Evolutionary conservation across 139 green algal species (phyloP).

Genomic region (Chlamydomonas incerta): DNA sequence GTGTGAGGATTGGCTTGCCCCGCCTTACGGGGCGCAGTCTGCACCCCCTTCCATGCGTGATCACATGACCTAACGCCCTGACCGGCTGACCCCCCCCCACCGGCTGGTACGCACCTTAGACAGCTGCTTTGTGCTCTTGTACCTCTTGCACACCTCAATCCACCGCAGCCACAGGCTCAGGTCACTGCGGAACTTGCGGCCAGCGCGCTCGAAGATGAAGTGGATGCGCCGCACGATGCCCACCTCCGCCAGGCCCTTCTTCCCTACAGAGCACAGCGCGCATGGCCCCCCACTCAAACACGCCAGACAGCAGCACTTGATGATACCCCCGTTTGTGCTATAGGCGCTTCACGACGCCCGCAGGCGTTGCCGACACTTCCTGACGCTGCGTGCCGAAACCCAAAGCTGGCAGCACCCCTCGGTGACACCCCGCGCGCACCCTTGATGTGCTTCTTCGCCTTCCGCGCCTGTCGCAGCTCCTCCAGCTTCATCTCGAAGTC

Average conservation of each 20-base stretch:
- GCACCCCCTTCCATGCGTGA: no score
- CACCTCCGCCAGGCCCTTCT: slow-evolving; percentile 74
- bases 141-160: slow-evolving; percentile 82
- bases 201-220: slow-evolving; percentile 92
- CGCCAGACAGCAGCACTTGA: no score
- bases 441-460: background rate
- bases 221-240: slow-evolving; percentile 81
- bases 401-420: no score
- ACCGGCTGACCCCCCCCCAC: background rate
- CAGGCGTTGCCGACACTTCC: no score
- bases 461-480: slow-evolving; percentile 62
- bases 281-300: background rate
- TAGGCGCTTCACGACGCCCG: no score
- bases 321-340: no score
- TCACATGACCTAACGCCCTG: no score
- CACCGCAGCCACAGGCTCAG: slow-evolving; percentile 88
- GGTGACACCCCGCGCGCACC: no score
- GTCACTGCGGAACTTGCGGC: slow-evolving; percentile 91
- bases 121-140: slow-evolving; percentile 69
- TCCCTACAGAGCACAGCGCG: slow-evolving; percentile 37
- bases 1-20: no score
- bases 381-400: no score
- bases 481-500: slow-evolving; percentile 89
- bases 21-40: no score
- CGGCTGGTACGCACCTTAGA: slow-evolving; percentile 57